Conservation (phyloP, 2,329 filamentous ascomycete genomes). For the Herpotrichia juniperi region DNA sequence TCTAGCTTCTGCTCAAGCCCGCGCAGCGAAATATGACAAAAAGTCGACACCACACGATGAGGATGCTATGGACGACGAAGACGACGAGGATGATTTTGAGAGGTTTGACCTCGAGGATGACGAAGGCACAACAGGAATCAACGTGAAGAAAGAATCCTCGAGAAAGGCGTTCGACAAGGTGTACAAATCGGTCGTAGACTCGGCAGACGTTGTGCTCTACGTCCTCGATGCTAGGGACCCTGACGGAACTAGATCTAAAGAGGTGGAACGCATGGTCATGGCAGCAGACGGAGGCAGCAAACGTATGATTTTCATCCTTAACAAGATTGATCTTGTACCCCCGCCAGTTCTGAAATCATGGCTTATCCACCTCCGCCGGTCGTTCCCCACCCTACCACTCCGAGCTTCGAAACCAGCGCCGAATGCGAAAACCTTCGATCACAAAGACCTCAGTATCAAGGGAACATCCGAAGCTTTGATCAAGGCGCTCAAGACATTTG, state of each 20-base stretch:
- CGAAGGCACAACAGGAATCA: slow-evolving; percentile 34
- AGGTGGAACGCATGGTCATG: slow-evolving; percentile 90
- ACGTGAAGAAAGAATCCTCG: slow-evolving; percentile 64
- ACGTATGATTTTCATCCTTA: slow-evolving; percentile 86
- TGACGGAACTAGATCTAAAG: slow-evolving; percentile 85
- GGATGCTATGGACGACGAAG: slow-evolving; percentile 63
- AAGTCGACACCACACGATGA: slow-evolving; percentile 66
- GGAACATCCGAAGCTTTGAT: slow-evolving; percentile 85
- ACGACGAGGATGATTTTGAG: slow-evolving; percentile 60
- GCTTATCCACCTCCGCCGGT: slow-evolving; percentile 83
- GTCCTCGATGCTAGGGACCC: slow-evolving; percentile 92
- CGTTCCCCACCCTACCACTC: slow-evolving; percentile 89
- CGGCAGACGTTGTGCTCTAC: slow-evolving; percentile 89
- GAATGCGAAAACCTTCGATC: slow-evolving; percentile 90
- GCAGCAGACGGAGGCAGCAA: slow-evolving; percentile 83
- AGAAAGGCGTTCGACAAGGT: slow-evolving; percentile 92
- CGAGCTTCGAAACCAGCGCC: slow-evolving; percentile 81
- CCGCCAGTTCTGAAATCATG: slow-evolving; percentile 81
- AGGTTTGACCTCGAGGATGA: slow-evolving; percentile 55
- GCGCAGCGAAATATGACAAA: slow-evolving; percentile 76
- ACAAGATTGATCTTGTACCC: slow-evolving; percentile 94
- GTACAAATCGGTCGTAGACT: slow-evolving; percentile 90
- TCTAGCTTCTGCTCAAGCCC: slow-evolving; percentile 79
- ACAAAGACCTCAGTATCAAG: slow-evolving; percentile 85
- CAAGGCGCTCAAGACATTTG: slow-evolving; percentile 87